These are phyloP conservation scores for Fusarium pilosicola DNA, from an alignment of 2,329 filamentous ascomycete genomes.

Conservation along the genomic window DNA sequence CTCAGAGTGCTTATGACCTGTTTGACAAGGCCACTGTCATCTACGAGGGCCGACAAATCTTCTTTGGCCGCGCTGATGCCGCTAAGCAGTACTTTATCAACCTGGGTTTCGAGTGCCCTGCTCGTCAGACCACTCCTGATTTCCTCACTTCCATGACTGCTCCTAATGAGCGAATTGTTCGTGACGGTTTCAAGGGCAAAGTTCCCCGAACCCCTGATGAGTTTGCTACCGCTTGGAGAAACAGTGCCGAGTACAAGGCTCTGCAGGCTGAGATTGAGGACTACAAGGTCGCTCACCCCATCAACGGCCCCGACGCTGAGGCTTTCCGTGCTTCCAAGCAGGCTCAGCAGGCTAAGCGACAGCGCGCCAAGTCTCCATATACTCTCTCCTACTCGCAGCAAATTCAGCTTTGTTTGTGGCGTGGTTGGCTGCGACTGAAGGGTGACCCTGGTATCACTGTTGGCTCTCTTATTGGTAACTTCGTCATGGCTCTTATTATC, in stretches of 20 bases:
- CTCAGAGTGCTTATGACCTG: constrained; percentile 70
- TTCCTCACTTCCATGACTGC: constrained; percentile 78
- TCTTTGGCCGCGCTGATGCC: constrained; percentile 67
- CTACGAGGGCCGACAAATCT: constrained; percentile 71
- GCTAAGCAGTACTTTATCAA: constrained; percentile 74
- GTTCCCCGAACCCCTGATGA: constrained; percentile 70
- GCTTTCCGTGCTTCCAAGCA: constrained; percentile 65
- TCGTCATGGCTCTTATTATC: constrained; percentile 80
- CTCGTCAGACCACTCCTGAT: constrained; percentile 75
- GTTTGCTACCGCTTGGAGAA: constrained; percentile 68
- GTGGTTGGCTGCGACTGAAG: constrained; percentile 79
- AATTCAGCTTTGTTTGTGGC: constrained; percentile 79
- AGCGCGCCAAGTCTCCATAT: constrained; percentile 79
- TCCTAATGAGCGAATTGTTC: constrained; percentile 64
- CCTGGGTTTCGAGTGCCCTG: constrained; percentile 73
- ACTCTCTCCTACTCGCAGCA: constrained; percentile 83
- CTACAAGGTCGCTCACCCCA: constrained; percentile 63
- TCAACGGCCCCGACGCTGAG: constrained; percentile 65
- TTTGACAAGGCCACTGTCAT: constrained; percentile 69
- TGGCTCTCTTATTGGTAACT: constrained; percentile 75
- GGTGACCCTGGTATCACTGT: constrained; percentile 82
- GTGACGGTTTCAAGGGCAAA: constrained; percentile 64
- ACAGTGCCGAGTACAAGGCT: constrained; percentile 60
- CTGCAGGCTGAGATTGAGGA: constrained; percentile 65
- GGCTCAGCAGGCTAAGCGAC: constrained; percentile 65